Evolutionary conservation across 495 filamentous ascomycete genomes (phyloP).

Genomic region (Viridothelium virens): DNA sequence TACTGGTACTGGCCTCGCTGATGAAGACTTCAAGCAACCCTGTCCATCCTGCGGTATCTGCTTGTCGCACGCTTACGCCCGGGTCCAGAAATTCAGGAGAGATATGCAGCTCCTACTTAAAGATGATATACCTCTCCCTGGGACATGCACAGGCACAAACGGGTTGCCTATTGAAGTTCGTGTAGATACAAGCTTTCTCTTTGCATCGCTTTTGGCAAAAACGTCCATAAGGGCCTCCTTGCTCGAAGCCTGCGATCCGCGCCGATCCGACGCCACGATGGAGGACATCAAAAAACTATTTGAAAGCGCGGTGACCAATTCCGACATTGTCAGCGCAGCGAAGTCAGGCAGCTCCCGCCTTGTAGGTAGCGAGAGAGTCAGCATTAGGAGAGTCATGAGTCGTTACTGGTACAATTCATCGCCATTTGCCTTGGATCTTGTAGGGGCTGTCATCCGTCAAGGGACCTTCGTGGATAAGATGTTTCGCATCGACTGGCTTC

Average conservation of each 20-base stretch:
- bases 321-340: not conserved
- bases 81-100: constrained; percentile 48
- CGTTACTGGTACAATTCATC: constrained; percentile 72
- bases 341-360: not conserved
- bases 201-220: constrained; percentile 3
- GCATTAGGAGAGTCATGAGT: constrained; percentile 66
- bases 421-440: constrained; percentile 64
- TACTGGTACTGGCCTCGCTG: constrained; percentile 51
- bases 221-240: not conserved
- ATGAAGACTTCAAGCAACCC: constrained; percentile 45
- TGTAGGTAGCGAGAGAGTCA: constrained; percentile 36
- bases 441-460: constrained; percentile 73
- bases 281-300: constrained; percentile 5
- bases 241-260: not conserved
- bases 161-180: constrained; percentile 15
- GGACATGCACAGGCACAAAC: constrained; percentile 42
- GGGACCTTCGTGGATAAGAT: constrained; percentile 77
- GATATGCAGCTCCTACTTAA: constrained; percentile 44
- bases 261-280: not conserved
- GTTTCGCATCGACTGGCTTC: constrained; percentile 68
- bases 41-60: constrained; percentile 26
- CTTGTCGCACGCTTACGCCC: constrained; percentile 44
- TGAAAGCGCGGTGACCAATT: not conserved
- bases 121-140: constrained; percentile 50
- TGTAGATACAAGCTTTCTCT: not conserved